Percentiles rank a stretch among this genome's conserved stretches.
These are phyloP conservation scores for Neonectria faginata DNA, from an alignment of 2,329 filamentous ascomycete genomes.

Conservation along the genomic window DNA sequence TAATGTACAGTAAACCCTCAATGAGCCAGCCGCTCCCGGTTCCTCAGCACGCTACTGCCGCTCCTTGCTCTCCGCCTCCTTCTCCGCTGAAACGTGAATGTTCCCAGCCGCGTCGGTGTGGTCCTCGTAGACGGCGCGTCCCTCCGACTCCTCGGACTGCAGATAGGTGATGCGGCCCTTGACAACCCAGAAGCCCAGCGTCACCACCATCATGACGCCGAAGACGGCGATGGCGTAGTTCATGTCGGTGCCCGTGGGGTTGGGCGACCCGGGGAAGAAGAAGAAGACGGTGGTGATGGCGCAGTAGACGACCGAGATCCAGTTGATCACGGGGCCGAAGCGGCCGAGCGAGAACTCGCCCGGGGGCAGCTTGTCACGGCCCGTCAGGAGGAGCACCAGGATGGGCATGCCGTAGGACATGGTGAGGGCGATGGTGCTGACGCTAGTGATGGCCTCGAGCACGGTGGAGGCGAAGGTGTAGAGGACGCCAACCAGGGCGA, in stretches of 20 bases:
- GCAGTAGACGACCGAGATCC: slow-evolving; percentile 64
- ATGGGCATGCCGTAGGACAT: slow-evolving; percentile 64
- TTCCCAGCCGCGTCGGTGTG: slow-evolving; percentile 28
- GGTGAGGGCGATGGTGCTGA: slow-evolving; percentile 67
- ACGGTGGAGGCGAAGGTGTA: slow-evolving; percentile 67
- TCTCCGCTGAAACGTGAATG: slow-evolving; percentile 22
- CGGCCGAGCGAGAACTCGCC: slow-evolving; percentile 60
- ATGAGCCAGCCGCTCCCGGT: not conserved
- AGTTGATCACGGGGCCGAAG: slow-evolving; percentile 58
- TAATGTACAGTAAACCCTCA: slow-evolving; percentile 11
- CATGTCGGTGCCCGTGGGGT: slow-evolving; percentile 62
- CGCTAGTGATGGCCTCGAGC: slow-evolving; percentile 64
- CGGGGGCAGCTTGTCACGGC: slow-evolving; percentile 63
- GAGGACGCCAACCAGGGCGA: slow-evolving; percentile 62
- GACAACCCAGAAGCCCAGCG: slow-evolving; percentile 63
- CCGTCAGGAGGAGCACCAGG: slow-evolving; percentile 58
- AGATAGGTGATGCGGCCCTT: slow-evolving; percentile 56
- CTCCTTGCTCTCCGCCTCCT: slow-evolving; percentile 20
- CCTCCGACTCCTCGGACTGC: slow-evolving; percentile 45
- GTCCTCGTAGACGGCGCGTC: slow-evolving; percentile 41
- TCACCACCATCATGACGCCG: slow-evolving; percentile 64
- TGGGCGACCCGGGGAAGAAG: slow-evolving; percentile 62
- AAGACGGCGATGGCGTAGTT: slow-evolving; percentile 70
- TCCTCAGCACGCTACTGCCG: not conserved
- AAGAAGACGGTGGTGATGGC: slow-evolving; percentile 65